phyloP scores from a whole-genome alignment of 768 basidiomycete species.

The Boletus patriciae region DNA sequence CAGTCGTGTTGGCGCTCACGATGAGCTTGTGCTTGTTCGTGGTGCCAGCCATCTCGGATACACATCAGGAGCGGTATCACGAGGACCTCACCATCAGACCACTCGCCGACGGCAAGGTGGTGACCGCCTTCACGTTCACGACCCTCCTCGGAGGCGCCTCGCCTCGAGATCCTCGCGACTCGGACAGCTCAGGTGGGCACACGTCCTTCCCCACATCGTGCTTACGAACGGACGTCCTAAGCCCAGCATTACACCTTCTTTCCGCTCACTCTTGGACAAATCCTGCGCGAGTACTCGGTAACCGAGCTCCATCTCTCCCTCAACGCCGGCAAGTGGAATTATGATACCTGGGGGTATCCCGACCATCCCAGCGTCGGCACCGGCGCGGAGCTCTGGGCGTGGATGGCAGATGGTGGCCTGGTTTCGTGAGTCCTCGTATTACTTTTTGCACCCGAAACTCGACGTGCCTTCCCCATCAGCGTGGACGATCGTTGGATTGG shows the following conservation, averaged over 20 bases:
- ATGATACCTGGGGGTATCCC: conserved; percentile 80
- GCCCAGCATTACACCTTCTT: conserved; percentile 87
- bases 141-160: conserved; percentile 54
- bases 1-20: neutral
- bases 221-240: conserved; percentile 27
- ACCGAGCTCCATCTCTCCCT: conserved; percentile 87
- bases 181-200: conserved; percentile 48
- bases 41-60: conserved; percentile 1
- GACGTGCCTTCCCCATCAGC: conserved; percentile 35
- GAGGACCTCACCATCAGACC: conserved; percentile 58
- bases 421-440: conserved; percentile 43
- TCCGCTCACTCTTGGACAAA: conserved; percentile 83
- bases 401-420: conserved; percentile 71
- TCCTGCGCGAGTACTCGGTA: conserved; percentile 81
- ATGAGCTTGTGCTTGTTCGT: conserved; percentile 12
- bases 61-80: conserved; percentile 36
- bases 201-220: conserved; percentile 5
- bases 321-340: conserved; percentile 92
- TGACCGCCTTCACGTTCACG: conserved; percentile 77
- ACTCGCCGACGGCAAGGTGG: conserved; percentile 80
- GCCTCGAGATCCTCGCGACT: conserved; percentile 55
- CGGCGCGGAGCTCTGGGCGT: conserved; percentile 89
- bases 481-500: conserved; percentile 80
- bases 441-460: neutral
- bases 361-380: conserved; percentile 73